Evolutionary conservation across 169 alveolate species (phyloP).

Genomic region (Pseudocohnilembus persalinus): DNA sequence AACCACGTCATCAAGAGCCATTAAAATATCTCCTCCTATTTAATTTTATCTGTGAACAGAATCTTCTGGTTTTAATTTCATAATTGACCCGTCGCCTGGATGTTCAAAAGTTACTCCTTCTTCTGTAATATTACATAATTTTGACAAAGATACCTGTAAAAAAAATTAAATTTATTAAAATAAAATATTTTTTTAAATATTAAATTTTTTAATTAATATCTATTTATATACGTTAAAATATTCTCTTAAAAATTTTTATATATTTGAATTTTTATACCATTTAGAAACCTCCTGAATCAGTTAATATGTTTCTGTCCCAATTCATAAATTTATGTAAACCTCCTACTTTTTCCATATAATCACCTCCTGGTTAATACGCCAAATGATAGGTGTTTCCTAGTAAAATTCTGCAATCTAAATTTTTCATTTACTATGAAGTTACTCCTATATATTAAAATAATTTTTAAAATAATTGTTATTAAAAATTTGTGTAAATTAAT

Average conservation of each 20-base stretch:
- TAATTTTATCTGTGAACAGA: slow-evolving; percentile 93
- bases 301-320: slow-evolving; percentile 93
- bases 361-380: slow-evolving; percentile 95
- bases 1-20: slow-evolving; percentile 99
- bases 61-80: slow-evolving; percentile 96
- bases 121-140: slow-evolving; percentile 90
- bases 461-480: too few species aligned
- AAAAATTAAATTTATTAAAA: too few species aligned
- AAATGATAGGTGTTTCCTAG: slow-evolving; percentile 97
- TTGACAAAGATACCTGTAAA: slow-evolving; percentile 90
- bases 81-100: slow-evolving; percentile 83
- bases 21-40: slow-evolving; percentile 97
- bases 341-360: slow-evolving; percentile 85
- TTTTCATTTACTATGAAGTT: slow-evolving; percentile 69
- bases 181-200: too few species aligned
- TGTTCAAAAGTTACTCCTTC: slow-evolving; percentile 95
- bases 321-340: slow-evolving; percentile 94
- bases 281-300: slow-evolving; percentile 97
- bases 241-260: too few species aligned
- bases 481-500: too few species aligned
- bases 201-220: too few species aligned
- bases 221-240: too few species aligned
- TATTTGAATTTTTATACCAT: too few species aligned
- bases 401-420: slow-evolving; percentile 86
- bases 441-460: slow-evolving; percentile 48